Evolutionary conservation across 495 filamentous ascomycete genomes (phyloP), one percentile per base, ranked within the genome.

Genomic region (Neurospora sp.): DNA sequence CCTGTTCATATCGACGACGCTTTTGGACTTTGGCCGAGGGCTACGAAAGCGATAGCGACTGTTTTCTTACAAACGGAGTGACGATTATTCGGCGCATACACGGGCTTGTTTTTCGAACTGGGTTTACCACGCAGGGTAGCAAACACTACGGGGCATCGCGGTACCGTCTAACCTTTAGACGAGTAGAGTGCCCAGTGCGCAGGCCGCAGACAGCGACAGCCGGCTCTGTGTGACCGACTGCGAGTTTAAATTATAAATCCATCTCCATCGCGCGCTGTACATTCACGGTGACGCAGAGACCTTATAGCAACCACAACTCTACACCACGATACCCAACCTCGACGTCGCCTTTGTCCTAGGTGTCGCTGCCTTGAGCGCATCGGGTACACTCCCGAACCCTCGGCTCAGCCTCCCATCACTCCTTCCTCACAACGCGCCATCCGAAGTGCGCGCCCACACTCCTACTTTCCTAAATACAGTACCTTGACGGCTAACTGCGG

Each of bases 1-100:
- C 79, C 79, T 74, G 73, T 76, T 73, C 68, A 53, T 40, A 22
- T 68, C 72, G 73, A 74, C 78, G 73, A 77, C 78, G 72, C 22
- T 31, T 37, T 61, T 20, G 22, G 69, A 20, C 70, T 45, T 72
- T n/a, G 53, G 12, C 53, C 31, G 27, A 65, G 53, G 53, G 53
- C 53, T 65, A 9, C 27, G 53, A 65, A 35, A 65, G 53, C 53
- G 27, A 65, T 18, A 35, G 53, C 53, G 53, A 18, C 27, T 18
- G 9, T 22, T 53, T 35, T 31, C 7, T 31, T 65, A 14, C 27
- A 16, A 31, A 61, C 53, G 27, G 27, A 35, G 53, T 61, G 22
- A 61, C 6, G 27, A 61, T 3, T 16, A 61, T 61, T 61, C 16
- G 53, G 22, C 53, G 53, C 27, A 61, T 61, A 65, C 3, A 31